phyloP scores from a whole-genome alignment of 1,284 basidiomycete genomes.

The Ustilago hordei region DNA sequence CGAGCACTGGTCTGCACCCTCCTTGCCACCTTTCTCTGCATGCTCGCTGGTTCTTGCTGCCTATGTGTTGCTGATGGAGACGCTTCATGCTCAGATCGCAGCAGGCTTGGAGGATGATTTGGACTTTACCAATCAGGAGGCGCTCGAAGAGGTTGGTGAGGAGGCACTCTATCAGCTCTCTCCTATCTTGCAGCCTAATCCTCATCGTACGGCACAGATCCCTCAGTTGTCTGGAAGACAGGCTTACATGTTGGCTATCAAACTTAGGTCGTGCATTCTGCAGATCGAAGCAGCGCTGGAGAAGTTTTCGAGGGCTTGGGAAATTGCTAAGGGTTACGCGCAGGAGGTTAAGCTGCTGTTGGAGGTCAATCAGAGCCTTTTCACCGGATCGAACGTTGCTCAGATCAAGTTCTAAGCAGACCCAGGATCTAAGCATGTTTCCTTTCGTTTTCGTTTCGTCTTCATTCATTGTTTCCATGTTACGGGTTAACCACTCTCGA shows the following conservation, averaged over 20 bases:
- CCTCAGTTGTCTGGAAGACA: constrained; percentile 30
- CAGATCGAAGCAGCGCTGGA: constrained; percentile 48
- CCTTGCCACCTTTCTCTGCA: constrained; percentile 57
- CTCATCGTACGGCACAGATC: constrained; percentile 22
- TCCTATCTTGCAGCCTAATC: constrained; percentile 41
- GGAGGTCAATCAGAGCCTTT: constrained; percentile 48
- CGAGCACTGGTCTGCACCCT: constrained; percentile 50
- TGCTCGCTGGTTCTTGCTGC: constrained; percentile 60
- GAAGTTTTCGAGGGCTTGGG: constrained; percentile 49
- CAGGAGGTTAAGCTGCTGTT: constrained; percentile 46
- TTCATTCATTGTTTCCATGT: neutral
- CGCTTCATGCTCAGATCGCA: constrained; percentile 54
- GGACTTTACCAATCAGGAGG: constrained; percentile 29
- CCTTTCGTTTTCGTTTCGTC: neutral
- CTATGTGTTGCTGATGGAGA: constrained; percentile 60
- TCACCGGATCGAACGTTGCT: constrained; percentile 15
- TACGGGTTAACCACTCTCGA: neutral
- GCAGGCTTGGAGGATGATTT: constrained; percentile 36
- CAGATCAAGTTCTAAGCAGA: constrained; percentile 18
- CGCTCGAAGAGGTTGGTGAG: constrained; percentile 22
- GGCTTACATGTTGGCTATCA: constrained; percentile 38
- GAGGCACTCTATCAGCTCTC: constrained; percentile 31
- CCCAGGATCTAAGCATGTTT: neutral
- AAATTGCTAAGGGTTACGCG: constrained; percentile 48
- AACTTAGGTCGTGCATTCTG: constrained; percentile 33